Evolutionary conservation across 192 early-diverging fungal genomes (phyloP).

Genomic region (Phlyctochytrium planicorne): DNA sequence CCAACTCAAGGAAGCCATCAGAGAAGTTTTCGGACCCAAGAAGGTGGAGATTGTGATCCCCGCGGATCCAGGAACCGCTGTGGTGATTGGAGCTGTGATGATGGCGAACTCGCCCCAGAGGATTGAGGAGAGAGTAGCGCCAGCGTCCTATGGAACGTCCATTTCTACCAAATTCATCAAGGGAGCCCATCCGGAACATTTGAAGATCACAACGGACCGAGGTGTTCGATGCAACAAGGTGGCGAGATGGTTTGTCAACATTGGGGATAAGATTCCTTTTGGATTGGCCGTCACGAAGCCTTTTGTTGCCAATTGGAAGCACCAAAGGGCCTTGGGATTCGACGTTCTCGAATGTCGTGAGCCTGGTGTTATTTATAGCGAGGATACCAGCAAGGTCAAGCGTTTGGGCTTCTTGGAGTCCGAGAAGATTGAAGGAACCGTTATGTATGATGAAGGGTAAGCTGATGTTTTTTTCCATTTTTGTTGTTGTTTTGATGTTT

Average conservation of each 20-base stretch:
- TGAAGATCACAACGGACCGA: neutral
- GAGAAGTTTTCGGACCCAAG: too few species aligned
- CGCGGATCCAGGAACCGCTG: neutral
- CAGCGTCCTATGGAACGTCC: neutral
- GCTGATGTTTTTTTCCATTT: neutral
- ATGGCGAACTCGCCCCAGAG: neutral
- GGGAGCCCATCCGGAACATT: neutral
- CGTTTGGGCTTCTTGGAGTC: neutral
- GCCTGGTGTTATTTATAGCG: neutral
- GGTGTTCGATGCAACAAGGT: neutral
- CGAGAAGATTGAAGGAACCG: neutral
- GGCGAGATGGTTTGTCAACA: neutral
- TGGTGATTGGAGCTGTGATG: neutral
- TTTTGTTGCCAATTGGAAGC: neutral
- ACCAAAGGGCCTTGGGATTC: neutral
- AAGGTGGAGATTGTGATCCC: neutral
- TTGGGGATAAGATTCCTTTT: conserved; percentile 3
- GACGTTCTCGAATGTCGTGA: conserved; percentile 13
- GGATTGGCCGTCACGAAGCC: conserved; percentile 8
- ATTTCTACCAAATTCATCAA: neutral
- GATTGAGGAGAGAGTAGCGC: neutral
- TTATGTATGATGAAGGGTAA: neutral
- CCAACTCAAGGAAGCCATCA: too few species aligned
- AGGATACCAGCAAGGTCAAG: neutral
- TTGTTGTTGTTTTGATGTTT: too few species aligned